Base-by-base conservation (phyloP, 768 basidiomycete genomes). In the Pleurotus cornucopiae region DNA sequence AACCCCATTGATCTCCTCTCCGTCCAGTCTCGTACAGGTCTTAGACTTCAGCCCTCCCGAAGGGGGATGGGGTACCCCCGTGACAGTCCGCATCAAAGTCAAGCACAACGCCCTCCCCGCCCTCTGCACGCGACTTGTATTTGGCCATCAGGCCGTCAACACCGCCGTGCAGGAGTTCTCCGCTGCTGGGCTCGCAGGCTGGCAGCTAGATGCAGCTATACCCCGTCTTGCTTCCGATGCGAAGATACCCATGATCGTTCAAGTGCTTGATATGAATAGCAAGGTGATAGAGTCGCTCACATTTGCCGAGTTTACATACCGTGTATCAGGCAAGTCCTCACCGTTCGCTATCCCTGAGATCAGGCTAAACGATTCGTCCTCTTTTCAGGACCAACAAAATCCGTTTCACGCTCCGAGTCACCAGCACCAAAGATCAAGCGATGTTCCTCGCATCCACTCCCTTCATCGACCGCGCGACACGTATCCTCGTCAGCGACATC, bases 251-350 rank as follows among this genome's bases (percentile, higher is more conserved):
- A 72, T 88, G 52, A 81, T 82, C 14, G 81, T 88, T 23, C 84
- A 88, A 66, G 84, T 83, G 9, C 71, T 89, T 54, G 78, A 81
- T 68, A 70, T 74, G 53, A 72, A 79, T 14, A 78, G 81, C 58
- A 60, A 67, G 34, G 65, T 89, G 38, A 66, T 91, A 14, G 88
- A 89, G 62, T 78, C 83, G 0, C 76, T 85, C 55, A 79, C 80
- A 12, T 88, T 89, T 68, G 91, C 89, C 55, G 78, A 83, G 59
- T 91, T 89, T 68, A 78, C 79, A 34, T 91, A 86, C 63, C 81
- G 76, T 73, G 69, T 77, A 20, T 66, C 72, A 56, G 78, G 84
- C 69, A 49, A 58, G 58, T 68, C 57, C 16, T 41, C 57, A 49
- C 58, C 14, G 38, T 55, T 44, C 40, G 56, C n/a, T 57, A 51